These are phyloP conservation scores for Strobilomyces confusus DNA, from an alignment of 768 basidiomycete genomes.

Conservation along the genomic window DNA sequence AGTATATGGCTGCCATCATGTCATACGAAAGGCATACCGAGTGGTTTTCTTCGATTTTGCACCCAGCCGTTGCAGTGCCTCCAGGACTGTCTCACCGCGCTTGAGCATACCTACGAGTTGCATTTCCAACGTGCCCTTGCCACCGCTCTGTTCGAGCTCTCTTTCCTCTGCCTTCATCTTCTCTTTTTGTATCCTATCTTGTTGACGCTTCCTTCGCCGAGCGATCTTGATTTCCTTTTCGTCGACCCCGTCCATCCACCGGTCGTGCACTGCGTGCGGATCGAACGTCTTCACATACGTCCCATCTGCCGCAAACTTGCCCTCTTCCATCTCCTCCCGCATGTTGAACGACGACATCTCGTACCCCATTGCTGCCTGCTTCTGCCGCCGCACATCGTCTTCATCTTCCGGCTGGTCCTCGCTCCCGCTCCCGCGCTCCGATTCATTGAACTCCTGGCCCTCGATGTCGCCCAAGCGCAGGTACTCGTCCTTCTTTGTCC, in stretches of 20 bases:
- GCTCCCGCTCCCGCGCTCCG: slow-evolving; percentile 34
- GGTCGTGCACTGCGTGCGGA: slow-evolving; percentile 87
- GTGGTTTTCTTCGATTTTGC: slow-evolving; percentile 48
- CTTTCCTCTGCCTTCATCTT: slow-evolving; percentile 69
- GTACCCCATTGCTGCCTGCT: slow-evolving; percentile 88
- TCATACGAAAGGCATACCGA: slow-evolving; percentile 18
- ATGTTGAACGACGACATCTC: slow-evolving; percentile 97
- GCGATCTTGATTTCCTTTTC: slow-evolving; percentile 86
- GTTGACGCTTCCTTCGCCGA: slow-evolving; percentile 65
- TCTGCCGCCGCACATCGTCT: slow-evolving; percentile 69
- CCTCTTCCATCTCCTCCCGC: slow-evolving; percentile 98
- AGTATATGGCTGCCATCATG: not conserved
- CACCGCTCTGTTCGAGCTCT: slow-evolving; percentile 66
- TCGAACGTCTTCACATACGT: slow-evolving; percentile 83
- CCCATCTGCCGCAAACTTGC: slow-evolving; percentile 94
- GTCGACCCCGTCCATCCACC: slow-evolving; percentile 91
- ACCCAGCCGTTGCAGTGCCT: slow-evolving; percentile 85
- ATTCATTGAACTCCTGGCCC: slow-evolving; percentile 79
- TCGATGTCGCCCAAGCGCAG: slow-evolving; percentile 92
- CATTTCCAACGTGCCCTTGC: slow-evolving; percentile 57
- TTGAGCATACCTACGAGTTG: slow-evolving; percentile 73
- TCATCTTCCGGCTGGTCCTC: slow-evolving; percentile 57
- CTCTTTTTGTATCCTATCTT: slow-evolving; percentile 68
- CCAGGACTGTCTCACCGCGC: slow-evolving; percentile 87
- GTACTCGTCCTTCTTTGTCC: slow-evolving; percentile 66